Evolutionary conservation across 352 stramenopile genomes (phyloP).

Genomic region (Porosira glacialis): DNA sequence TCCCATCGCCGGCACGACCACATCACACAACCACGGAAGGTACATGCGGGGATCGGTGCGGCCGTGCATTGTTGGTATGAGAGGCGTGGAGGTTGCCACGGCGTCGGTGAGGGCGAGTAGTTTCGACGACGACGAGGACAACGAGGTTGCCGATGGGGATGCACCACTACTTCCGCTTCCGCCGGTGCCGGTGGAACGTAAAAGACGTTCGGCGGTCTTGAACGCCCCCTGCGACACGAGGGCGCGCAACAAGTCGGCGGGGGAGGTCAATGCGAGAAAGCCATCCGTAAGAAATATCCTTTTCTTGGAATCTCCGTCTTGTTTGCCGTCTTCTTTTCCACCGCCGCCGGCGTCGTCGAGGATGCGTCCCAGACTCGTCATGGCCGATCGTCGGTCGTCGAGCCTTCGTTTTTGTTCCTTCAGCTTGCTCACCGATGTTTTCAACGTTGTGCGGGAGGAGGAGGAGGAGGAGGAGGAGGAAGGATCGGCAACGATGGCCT

Average conservation of each 20-base stretch:
- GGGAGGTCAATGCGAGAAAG: conserved; percentile 36
- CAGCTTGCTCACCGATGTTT: no score
- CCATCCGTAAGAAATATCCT: conserved; percentile 36
- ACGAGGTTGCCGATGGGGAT: no score
- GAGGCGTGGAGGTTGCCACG: conserved; percentile 47
- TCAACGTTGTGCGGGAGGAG: no score
- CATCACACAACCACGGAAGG: conserved; percentile 57
- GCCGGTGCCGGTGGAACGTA: no score
- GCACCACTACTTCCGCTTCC: no score
- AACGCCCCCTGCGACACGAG: conserved; percentile 58
- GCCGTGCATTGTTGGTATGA: no score
- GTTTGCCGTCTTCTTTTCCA: neutral
- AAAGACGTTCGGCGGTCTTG: conserved; percentile 49
- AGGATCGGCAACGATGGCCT: conserved; percentile 20
- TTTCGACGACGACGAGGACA: no score
- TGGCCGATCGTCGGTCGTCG: conserved; percentile 42
- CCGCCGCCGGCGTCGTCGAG: conserved; percentile 2
- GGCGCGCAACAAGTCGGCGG: conserved; percentile 37
- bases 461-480: no score
- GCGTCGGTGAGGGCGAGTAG: no score
- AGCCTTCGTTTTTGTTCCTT: conserved; percentile 41
- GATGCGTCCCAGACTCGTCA: conserved; percentile 43
- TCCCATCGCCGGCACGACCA: conserved; percentile 67
- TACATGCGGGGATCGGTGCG: conserved; percentile 56
- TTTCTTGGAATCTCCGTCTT: conserved; percentile 7